Evolutionary conservation across 2,329 filamentous ascomycete species (phyloP), one percentile per base, ranked within the genome.

Genomic region (Paraphaeosphaeria minitans): DNA sequence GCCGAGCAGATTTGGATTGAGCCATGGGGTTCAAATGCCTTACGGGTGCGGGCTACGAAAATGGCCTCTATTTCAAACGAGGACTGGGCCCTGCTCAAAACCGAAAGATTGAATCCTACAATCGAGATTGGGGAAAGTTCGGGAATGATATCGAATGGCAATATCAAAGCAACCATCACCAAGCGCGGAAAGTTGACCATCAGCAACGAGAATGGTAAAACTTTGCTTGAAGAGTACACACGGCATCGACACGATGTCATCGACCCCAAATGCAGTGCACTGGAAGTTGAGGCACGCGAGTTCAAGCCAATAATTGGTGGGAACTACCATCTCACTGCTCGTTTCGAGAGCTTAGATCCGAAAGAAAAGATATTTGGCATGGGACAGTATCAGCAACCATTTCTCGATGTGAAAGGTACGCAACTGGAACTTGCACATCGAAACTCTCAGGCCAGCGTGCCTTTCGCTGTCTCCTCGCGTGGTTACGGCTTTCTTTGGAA

Each of bases 401-500:
- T 79, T 53, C 76, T 89, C n/a, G 81, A 89, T 66, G 78, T 89
- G 50, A 89, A 89, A 64, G 87, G 87, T 0, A 68, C 78, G 0
- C 86, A 89, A 57, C 71, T 89, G 1, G 87, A 89, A 67, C 80
- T 89, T 2, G 86, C 87, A 0, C 87, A 89, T 39, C 82, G 87
- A 1, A 89, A 89, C 67, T 88, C 85, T 0, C 87, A 89, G 70
- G 87, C 87, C 4, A 87, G 82, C 51, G 82, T 89, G 0, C 87
- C 87, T 0, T 89, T 89, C 69, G 81, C 83, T 0, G 67, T 89
- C 0, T 87, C 84, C 0, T 86, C 82, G 2, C 77, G 80, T 0
- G 86, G 87, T 0, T 89, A 89, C 61, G 87, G 87, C 0, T 75
- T 89, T 2, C 74, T 89, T 0, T 89, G 87, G 87, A 89, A 89